These are phyloP conservation scores for Microthlaspi erraticum DNA, from an alignment of 345 rosid genomes.

Conservation along the genomic window DNA sequence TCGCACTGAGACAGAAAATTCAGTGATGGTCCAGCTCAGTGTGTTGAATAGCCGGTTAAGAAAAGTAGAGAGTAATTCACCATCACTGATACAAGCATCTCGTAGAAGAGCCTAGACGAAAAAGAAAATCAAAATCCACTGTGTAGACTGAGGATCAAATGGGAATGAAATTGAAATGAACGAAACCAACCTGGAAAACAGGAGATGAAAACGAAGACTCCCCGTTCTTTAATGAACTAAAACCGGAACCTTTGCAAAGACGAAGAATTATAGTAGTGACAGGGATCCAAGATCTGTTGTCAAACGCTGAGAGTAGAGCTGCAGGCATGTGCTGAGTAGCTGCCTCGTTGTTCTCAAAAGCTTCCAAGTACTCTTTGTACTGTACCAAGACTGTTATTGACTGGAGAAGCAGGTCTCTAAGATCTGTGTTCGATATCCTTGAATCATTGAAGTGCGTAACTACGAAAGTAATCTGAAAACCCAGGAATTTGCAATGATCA, in stretches of 20 bases:
- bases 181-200: slow-evolving; percentile 72
- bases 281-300: slow-evolving; percentile 94
- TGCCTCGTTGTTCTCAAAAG: slow-evolving; percentile 85
- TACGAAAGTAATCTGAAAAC: slow-evolving; percentile 79
- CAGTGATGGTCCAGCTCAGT: slow-evolving; percentile 98
- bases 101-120: slow-evolving; percentile 64
- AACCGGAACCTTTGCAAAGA: slow-evolving; percentile 82
- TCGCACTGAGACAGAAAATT: slow-evolving; percentile 89
- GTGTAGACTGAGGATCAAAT: slow-evolving; percentile 12
- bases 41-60: slow-evolving; percentile 94
- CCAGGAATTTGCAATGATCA: slow-evolving; percentile 23
- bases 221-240: slow-evolving; percentile 78
- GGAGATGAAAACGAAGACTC: slow-evolving; percentile 84
- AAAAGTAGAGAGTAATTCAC: slow-evolving; percentile 78
- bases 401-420: slow-evolving; percentile 94
- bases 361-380: slow-evolving; percentile 79
- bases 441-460: slow-evolving; percentile 90
- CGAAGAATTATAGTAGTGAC: slow-evolving; percentile 91
- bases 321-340: slow-evolving; percentile 80
- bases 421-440: slow-evolving; percentile 86
- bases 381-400: slow-evolving; percentile 93
- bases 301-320: slow-evolving; percentile 84
- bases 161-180: slow-evolving; percentile 15
- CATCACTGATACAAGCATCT: slow-evolving; percentile 75
- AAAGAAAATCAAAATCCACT: not conserved